Evolutionary conservation across 176 grass and related monocot species (phyloP).

Genomic region (Cenchrus purpureus): DNA sequence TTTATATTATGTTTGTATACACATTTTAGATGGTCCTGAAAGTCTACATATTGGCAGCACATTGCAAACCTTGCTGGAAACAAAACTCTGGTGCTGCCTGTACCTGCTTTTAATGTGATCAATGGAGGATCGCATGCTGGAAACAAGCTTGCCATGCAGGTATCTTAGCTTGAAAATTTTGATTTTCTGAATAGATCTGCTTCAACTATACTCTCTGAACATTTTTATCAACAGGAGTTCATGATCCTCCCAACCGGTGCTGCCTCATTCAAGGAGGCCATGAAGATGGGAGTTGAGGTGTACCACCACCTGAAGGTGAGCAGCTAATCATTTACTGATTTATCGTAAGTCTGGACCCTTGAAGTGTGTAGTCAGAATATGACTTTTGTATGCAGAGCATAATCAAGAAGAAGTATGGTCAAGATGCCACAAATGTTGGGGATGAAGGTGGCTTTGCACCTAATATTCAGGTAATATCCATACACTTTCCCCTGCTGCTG

Average conservation of each 20-base stretch:
- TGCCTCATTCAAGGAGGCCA: slow-evolving; percentile 89
- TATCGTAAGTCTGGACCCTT: background rate
- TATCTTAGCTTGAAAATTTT: background rate
- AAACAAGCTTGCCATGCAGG: slow-evolving; percentile 99
- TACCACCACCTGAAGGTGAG: slow-evolving; percentile 91
- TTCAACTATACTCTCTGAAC: background rate
- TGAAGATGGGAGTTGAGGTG: slow-evolving; percentile 99
- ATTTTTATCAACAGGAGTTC: slow-evolving; percentile 68
- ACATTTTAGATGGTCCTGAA: background rate
- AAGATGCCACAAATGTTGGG: slow-evolving; percentile 96
- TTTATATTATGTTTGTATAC: slow-evolving; percentile 6
- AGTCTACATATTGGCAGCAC: slow-evolving; percentile 54
- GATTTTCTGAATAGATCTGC: slow-evolving; percentile 8
- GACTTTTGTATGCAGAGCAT: slow-evolving; percentile 30
- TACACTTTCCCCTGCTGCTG: background rate
- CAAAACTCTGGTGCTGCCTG: slow-evolving; percentile 81
- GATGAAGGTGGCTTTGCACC: slow-evolving; percentile 99
- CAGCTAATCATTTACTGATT: background rate
- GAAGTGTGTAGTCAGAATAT: background rate
- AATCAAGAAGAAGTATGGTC: slow-evolving; percentile 99
- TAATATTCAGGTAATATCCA: slow-evolving; percentile 75
- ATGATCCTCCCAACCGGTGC: slow-evolving; percentile 97
- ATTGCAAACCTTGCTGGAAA: slow-evolving; percentile 96
- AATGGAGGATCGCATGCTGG: slow-evolving; percentile 96
- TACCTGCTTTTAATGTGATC: slow-evolving; percentile 96